Base-by-base conservation (phyloP, 768 basidiomycete genomes). In the Pisolithus microcarpus region DNA sequence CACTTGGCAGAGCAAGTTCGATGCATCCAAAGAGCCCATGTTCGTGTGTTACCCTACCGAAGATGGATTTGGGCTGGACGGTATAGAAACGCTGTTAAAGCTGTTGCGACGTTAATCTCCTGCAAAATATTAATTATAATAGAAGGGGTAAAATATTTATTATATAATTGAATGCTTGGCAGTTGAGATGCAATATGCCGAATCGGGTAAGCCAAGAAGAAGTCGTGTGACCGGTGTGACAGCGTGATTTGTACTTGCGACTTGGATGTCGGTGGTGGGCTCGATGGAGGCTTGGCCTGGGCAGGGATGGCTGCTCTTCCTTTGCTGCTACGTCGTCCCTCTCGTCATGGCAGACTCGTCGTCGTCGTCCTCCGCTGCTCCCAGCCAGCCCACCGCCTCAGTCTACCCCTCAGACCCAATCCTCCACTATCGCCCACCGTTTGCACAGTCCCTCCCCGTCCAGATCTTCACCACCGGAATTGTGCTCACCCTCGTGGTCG, bases 381-480 rank as follows among this genome's bases (percentile, higher is more conserved):
- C 7, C 7, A 24, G n/a, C 42, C 23, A 24, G 8, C 15, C 48
- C 38, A 0, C 3, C 1, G 28, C 56, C 0, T 73, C 28, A 1
- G 28, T 7, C 4, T 30, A 61, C 40, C 4, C 57, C 0, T 49
- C 59, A 6, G 88, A 95, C 65, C 93, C 93, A 1, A 90, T 91
- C 60, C 78, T 94, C 30, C 52, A 70, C 7, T 92, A 73, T 60
- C 80, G 89, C 13, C 95, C 95, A 0, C 67, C 74, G 0, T 97
- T 96, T 61, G 84, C 85, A 6, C 84, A 85, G 54, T 93, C 94
- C 0, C 79, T 97, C 15, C 93, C 95, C 2, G 79, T 95, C 0
- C 96, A 99, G 62, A 81, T 97, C 46, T 77, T 96, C 52, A 71
- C 95, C 48, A 84, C 82, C 1, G 91, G 91, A 43, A 79, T 96